These are phyloP conservation scores for Pseudozyma pruni DNA, from an alignment of 1,284 basidiomycete species.

Conservation along the genomic window DNA sequence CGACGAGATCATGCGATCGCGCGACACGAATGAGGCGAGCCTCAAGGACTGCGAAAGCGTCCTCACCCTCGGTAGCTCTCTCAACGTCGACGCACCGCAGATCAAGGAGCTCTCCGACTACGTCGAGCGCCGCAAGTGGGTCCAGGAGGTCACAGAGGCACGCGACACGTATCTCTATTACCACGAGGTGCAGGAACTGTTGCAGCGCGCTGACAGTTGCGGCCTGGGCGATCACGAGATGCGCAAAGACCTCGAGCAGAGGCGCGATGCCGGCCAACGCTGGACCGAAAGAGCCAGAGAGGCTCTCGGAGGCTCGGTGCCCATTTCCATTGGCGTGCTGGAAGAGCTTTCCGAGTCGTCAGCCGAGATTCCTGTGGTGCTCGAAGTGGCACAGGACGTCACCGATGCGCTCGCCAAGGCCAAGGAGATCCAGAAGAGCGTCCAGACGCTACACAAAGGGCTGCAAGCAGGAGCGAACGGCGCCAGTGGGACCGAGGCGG, in stretches of 20 bases:
- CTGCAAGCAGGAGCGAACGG: slow-evolving; percentile 15
- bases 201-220: slow-evolving; percentile 77
- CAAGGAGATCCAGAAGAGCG: slow-evolving; percentile 40
- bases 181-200: slow-evolving; percentile 73
- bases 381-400: slow-evolving; percentile 39
- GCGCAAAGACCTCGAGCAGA: slow-evolving; percentile 36
- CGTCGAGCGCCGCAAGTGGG: slow-evolving; percentile 77
- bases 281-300: slow-evolving; percentile 42
- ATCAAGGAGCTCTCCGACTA: slow-evolving; percentile 79
- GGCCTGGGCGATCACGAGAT: slow-evolving; percentile 71
- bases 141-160: slow-evolving; percentile 71
- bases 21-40: slow-evolving; percentile 44
- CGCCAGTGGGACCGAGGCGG: slow-evolving; percentile 5
- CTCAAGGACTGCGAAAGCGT: slow-evolving; percentile 77
- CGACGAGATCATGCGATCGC: slow-evolving; percentile 63
- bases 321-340: slow-evolving; percentile 23
- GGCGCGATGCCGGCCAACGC: slow-evolving; percentile 36
- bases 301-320: slow-evolving; percentile 15
- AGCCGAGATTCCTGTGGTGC: slow-evolving; percentile 40
- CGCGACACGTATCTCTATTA: slow-evolving; percentile 65
- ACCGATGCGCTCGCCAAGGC: slow-evolving; percentile 36
- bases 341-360: slow-evolving; percentile 46
- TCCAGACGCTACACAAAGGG: slow-evolving; percentile 27
- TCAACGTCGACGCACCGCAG: slow-evolving; percentile 82
- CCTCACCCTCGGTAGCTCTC: slow-evolving; percentile 76